Percentiles rank a stretch among this genome's conserved stretches.
Evolutionary conservation across 1,284 basidiomycete species (phyloP).

Genomic region (Tausonia pullulans): DNA sequence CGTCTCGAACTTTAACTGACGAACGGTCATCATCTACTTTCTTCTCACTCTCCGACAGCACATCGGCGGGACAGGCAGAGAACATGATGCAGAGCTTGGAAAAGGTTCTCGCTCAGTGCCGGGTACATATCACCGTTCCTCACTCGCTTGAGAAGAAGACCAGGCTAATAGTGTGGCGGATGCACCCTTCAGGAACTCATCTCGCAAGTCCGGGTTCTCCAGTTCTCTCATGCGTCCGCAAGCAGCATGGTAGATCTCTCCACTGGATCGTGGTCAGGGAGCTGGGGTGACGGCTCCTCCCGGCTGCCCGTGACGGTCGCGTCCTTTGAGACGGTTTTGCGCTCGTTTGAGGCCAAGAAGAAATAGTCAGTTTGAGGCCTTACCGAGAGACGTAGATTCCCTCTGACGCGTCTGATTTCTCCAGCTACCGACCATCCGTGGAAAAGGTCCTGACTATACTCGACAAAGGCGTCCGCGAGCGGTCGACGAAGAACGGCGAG

Average conservation of each 20-base stretch:
- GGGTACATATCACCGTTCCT: slow-evolving; percentile 41
- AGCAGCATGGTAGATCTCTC: not conserved
- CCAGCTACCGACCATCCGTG: slow-evolving; percentile 77
- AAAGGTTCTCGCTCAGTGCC: slow-evolving; percentile 74
- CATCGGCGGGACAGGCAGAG: slow-evolving; percentile 62
- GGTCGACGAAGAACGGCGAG: slow-evolving; percentile 89
- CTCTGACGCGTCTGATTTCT: not conserved
- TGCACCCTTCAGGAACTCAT: not conserved
- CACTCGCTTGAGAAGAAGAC: not conserved
- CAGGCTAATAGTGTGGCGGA: too few species aligned
- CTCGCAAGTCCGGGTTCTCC: slow-evolving; percentile 2
- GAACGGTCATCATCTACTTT: too few species aligned
- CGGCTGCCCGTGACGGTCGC: not conserved
- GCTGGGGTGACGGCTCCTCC: not conserved
- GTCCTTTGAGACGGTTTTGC: slow-evolving; percentile 29
- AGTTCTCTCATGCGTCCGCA: not conserved
- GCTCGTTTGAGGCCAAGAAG: slow-evolving; percentile 72
- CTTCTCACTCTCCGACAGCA: slow-evolving; percentile 8
- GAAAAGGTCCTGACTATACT: slow-evolving; percentile 86
- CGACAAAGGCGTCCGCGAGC: slow-evolving; percentile 78
- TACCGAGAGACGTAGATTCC: slow-evolving; percentile 21
- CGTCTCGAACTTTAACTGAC: too few species aligned
- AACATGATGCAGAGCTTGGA: slow-evolving; percentile 94
- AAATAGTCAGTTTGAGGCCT: slow-evolving; percentile 40
- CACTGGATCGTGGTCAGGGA: not conserved